A percentile compares a stretch with the other conserved stretches of the same genome.
These are phyloP conservation scores for Skeletonema tropicum DNA, from an alignment of 108 stramenopile species.

Conservation along the genomic window DNA sequence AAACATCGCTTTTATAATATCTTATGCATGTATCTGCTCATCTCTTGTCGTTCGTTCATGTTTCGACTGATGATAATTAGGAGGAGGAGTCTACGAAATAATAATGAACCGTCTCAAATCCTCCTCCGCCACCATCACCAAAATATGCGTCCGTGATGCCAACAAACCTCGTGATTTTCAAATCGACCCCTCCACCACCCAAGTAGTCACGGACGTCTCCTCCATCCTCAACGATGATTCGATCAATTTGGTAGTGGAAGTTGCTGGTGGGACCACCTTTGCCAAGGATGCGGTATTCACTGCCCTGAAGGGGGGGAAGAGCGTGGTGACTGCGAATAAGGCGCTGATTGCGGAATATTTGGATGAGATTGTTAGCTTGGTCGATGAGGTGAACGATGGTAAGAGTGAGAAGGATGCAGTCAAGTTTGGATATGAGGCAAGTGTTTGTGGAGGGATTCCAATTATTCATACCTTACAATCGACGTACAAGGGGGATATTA, in stretches of 20 bases:
- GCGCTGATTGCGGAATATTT: slow-evolving; percentile 76
- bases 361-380: slow-evolving; percentile 48
- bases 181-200: slow-evolving; percentile 53
- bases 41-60: too few species aligned
- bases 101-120: slow-evolving; percentile 58
- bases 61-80: background rate
- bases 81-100: slow-evolving; percentile 78
- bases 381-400: slow-evolving; percentile 23
- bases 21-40: background rate
- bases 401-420: slow-evolving; percentile 10
- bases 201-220: slow-evolving; percentile 64
- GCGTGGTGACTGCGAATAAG: slow-evolving; percentile 88
- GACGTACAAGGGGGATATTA: slow-evolving; percentile 71
- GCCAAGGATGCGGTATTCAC: slow-evolving; percentile 67
- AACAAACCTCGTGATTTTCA: slow-evolving; percentile 76
- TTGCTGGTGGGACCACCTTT: slow-evolving; percentile 70
- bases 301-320: slow-evolving; percentile 57
- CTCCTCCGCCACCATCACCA: slow-evolving; percentile 60
- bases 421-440: slow-evolving; percentile 77
- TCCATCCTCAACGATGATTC: slow-evolving; percentile 63
- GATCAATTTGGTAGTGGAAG: slow-evolving; percentile 83
- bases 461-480: slow-evolving; percentile 75
- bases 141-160: slow-evolving; percentile 86
- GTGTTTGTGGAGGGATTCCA: slow-evolving; percentile 88
- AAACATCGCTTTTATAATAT: too few species aligned